These are phyloP conservation scores for Peronospora belbahrii DNA, from an alignment of 352 stramenopile species.

Conservation along the genomic window DNA sequence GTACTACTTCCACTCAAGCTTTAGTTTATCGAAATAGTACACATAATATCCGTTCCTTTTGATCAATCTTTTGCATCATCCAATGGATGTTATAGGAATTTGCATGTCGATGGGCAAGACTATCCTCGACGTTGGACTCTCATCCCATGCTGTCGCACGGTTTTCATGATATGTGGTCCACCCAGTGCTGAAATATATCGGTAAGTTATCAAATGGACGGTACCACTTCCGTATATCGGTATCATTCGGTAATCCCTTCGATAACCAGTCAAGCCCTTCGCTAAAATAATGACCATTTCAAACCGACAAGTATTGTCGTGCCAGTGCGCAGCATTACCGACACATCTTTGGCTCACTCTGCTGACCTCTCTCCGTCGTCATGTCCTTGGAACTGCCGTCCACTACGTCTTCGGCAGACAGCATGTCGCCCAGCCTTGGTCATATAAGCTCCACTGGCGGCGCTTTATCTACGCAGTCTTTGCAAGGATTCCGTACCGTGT, in stretches of 20 bases:
- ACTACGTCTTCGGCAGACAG: slow-evolving; percentile 22
- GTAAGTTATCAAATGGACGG: no score
- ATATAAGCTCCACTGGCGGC: slow-evolving; percentile 46
- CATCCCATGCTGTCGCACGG: slow-evolving; percentile 14
- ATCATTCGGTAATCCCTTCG: neutral
- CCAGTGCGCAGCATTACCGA: slow-evolving; percentile 5
- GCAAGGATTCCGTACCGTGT: slow-evolving; percentile 64
- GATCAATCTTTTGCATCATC: no score
- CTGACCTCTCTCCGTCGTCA: slow-evolving; percentile 1
- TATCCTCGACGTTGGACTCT: slow-evolving; percentile 13
- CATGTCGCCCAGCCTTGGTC: slow-evolving; percentile 39
- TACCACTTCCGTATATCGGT: neutral
- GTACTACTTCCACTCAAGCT: no score
- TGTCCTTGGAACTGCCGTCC: slow-evolving; percentile 31
- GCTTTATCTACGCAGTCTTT: slow-evolving; percentile 47
- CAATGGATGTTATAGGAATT: no score
- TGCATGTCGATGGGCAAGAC: no score
- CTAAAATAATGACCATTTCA: slow-evolving; percentile 1
- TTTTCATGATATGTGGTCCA: slow-evolving; percentile 1
- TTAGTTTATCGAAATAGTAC: no score
- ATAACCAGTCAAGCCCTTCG: slow-evolving; percentile 17
- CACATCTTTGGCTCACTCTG: slow-evolving; percentile 3
- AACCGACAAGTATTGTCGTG: slow-evolving; percentile 2
- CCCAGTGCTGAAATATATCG: no score
- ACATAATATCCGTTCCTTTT: no score